A percentile compares a stretch with the other conserved stretches of the same genome.
Evolutionary conservation across 164 flowering plant genomes (phyloP).

Genomic region (Nelumbo lutea): DNA sequence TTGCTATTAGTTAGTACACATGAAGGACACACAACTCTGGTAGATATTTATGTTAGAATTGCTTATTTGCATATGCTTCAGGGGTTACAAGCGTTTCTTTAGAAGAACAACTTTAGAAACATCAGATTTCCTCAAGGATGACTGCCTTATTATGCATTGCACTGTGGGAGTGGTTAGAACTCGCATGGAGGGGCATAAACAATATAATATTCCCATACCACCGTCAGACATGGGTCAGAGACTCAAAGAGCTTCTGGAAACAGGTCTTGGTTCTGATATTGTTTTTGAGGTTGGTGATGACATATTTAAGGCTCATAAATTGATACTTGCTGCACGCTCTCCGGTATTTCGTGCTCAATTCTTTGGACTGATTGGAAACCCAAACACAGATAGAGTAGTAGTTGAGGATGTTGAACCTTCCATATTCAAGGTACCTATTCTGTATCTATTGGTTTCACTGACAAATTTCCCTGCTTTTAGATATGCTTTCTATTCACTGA

Average conservation of each 20-base stretch:
- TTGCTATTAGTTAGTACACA: not conserved
- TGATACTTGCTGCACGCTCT: conserved; percentile 91
- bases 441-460: conserved; percentile 1
- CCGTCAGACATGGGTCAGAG: conserved; percentile 73
- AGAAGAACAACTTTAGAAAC: conserved; percentile 57
- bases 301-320: conserved; percentile 73
- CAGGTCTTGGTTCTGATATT: conserved; percentile 68
- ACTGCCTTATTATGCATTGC: conserved; percentile 76
- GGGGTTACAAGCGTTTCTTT: conserved; percentile 94
- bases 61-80: conserved; percentile 22
- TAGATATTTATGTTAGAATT: not conserved
- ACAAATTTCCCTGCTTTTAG: not conserved
- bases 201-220: conserved; percentile 44
- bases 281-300: conserved; percentile 69
- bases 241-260: conserved; percentile 51
- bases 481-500: not conserved
- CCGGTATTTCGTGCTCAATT: conserved; percentile 93
- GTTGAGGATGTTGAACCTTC: conserved; percentile 70
- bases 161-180: conserved; percentile 89
- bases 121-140: conserved; percentile 80
- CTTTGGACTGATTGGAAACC: conserved; percentile 75
- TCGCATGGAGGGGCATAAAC: conserved; percentile 64
- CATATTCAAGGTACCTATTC: conserved; percentile 64
- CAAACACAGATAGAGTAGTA: conserved; percentile 51
- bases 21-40: not conserved